phyloP scores from a whole-genome alignment of 345 rosid genomes.

The Citrus medica region DNA sequence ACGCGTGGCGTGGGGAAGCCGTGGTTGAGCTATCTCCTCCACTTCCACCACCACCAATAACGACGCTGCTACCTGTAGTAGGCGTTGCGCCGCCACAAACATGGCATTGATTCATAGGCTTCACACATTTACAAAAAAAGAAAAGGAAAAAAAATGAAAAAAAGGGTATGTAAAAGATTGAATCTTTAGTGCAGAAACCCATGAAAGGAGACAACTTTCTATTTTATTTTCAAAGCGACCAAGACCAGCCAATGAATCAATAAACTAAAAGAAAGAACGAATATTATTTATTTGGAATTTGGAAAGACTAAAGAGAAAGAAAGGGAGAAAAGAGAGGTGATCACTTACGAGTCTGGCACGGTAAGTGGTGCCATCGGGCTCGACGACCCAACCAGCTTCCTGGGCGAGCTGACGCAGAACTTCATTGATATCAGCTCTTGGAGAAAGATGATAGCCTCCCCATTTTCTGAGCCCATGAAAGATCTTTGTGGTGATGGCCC shows the following conservation, averaged over 20 bases:
- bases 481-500: conserved; percentile 47
- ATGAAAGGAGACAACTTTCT: not conserved
- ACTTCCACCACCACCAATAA: conserved; percentile 11
- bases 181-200: not conserved
- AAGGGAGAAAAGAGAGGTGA: too few relatives aligned
- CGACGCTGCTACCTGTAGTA: conserved; percentile 30
- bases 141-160: not conserved
- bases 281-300: too few relatives aligned
- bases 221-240: not conserved
- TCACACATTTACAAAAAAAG: not conserved
- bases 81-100: conserved; percentile 31
- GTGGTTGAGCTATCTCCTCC: conserved; percentile 37
- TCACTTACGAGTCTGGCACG: conserved; percentile 23
- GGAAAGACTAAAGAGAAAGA: not conserved
- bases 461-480: conserved; percentile 43
- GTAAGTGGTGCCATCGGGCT: conserved; percentile 51
- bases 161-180: not conserved
- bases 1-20: conserved; percentile 24
- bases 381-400: conserved; percentile 53
- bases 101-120: conserved; percentile 32
- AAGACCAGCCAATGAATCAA: not conserved
- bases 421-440: conserved; percentile 47
- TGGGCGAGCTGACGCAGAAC: conserved; percentile 46
- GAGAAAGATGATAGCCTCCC: conserved; percentile 44
- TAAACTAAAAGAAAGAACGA: not conserved